Evolutionary conservation across 192 early-diverging fungal genomes (phyloP).

Genomic region (Coemansia sp.): DNA sequence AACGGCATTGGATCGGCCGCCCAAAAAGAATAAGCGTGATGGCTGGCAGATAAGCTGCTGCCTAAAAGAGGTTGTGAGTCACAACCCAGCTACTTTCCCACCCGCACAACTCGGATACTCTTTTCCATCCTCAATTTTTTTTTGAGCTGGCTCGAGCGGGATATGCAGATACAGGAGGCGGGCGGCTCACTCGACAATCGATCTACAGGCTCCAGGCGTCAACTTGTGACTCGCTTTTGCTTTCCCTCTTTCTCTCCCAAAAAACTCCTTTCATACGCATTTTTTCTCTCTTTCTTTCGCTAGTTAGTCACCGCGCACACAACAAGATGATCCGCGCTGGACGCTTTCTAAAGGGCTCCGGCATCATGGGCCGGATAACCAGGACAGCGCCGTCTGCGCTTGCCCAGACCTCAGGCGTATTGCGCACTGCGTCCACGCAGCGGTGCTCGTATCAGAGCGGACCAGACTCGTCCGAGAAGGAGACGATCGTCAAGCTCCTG

Average conservation of each 20-base stretch:
- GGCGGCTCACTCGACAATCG: too few relatives aligned
- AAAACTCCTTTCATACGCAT: constrained; percentile 7
- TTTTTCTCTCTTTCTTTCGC: constrained; percentile 14
- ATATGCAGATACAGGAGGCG: too few relatives aligned
- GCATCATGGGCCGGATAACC: constrained; percentile 29
- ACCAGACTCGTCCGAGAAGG: constrained; percentile 62
- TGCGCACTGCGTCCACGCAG: constrained; percentile 1
- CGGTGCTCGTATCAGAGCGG: constrained; percentile 34
- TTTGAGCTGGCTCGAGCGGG: too few relatives aligned
- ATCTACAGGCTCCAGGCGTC: too few relatives aligned
- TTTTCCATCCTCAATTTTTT: too few relatives aligned
- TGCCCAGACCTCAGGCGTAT: background rate
- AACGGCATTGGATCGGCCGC: background rate
- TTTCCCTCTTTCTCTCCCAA: background rate
- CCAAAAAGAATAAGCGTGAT: background rate
- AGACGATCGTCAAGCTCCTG: constrained; percentile 84
- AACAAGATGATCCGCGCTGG: constrained; percentile 40
- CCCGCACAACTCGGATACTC: background rate
- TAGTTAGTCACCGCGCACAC: background rate
- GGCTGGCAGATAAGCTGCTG: background rate
- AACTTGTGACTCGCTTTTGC: background rate
- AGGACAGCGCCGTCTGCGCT: background rate
- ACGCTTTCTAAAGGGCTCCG: constrained; percentile 37
- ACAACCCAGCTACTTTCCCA: background rate
- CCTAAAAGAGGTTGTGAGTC: background rate